Evolutionary conservation across 2,329 filamentous ascomycete species (phyloP).

Genomic region (Hypoxylon sp.): DNA sequence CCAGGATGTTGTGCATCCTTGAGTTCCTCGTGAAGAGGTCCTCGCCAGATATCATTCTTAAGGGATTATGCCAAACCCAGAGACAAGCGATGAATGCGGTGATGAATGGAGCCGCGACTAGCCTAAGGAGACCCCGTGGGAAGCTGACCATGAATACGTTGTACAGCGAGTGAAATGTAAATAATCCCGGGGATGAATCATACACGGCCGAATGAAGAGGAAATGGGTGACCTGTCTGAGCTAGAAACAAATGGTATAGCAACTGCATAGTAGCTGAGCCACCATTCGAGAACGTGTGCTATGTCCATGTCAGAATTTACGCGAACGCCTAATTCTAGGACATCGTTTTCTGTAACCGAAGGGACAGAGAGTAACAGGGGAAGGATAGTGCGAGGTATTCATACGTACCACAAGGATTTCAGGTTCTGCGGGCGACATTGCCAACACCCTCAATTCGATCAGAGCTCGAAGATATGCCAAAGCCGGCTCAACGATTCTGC

Average conservation of each 20-base stretch:
- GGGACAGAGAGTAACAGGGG: neutral
- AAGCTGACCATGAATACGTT: slow-evolving; percentile 56
- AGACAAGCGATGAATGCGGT: slow-evolving; percentile 52
- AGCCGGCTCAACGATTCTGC: slow-evolving; percentile 56
- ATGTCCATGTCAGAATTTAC: slow-evolving; percentile 6
- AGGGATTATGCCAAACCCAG: slow-evolving; percentile 52
- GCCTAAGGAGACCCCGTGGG: slow-evolving; percentile 50
- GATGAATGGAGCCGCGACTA: slow-evolving; percentile 53
- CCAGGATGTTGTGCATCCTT: slow-evolving; percentile 55
- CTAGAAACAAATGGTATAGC: slow-evolving; percentile 55
- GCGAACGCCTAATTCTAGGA: neutral
- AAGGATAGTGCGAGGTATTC: neutral
- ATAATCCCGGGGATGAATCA: slow-evolving; percentile 65
- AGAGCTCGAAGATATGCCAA: slow-evolving; percentile 56
- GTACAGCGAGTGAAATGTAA: slow-evolving; percentile 56
- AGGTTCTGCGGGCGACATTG: slow-evolving; percentile 45
- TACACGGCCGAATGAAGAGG: slow-evolving; percentile 61
- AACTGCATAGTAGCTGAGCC: slow-evolving; percentile 59
- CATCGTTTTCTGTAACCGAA: neutral
- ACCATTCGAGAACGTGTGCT: slow-evolving; percentile 67
- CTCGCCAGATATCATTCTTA: slow-evolving; percentile 51
- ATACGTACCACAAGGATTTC: slow-evolving; percentile 56
- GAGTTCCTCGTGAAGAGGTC: slow-evolving; percentile 54
- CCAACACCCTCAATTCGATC: slow-evolving; percentile 44
- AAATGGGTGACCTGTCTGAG: slow-evolving; percentile 49